Conservation (phyloP, 345 rosid species). For the Salix koriyanagi region DNA sequence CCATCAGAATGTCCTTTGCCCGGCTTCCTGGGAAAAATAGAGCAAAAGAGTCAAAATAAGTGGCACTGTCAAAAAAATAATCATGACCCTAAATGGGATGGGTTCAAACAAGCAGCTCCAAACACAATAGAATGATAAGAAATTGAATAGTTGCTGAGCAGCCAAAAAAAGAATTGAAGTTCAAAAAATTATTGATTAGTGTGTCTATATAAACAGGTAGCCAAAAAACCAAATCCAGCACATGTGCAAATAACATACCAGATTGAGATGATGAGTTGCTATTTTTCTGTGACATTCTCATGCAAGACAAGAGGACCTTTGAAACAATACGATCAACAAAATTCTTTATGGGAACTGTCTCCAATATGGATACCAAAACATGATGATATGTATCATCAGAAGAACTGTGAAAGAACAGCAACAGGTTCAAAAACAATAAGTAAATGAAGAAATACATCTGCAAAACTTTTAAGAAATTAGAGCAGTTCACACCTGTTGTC, state of each 20-base stretch:
- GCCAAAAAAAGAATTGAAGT: too few species aligned
- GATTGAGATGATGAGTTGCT: constrained; percentile 41
- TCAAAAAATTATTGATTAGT: too few species aligned
- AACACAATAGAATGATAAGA: too few species aligned
- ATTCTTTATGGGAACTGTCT: constrained; percentile 51
- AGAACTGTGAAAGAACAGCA: constrained; percentile 47
- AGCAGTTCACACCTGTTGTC: constrained; percentile 52
- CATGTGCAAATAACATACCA: constrained; percentile 35
- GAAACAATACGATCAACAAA: constrained; percentile 52
- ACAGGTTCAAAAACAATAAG: constrained; percentile 11
- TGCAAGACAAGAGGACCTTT: constrained; percentile 55
- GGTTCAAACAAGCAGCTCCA: too few species aligned
- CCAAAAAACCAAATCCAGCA: too few species aligned
- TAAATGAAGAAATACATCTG: not conserved
- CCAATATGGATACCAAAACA: constrained; percentile 56
- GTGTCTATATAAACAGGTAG: too few species aligned
- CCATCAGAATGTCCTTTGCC: constrained; percentile 62
- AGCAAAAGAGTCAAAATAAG: not conserved
- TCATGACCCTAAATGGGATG: too few species aligned
- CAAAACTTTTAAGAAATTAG: constrained; percentile 7
- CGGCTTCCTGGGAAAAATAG: constrained; percentile 52
- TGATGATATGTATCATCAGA: constrained; percentile 50
- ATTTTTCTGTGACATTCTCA: constrained; percentile 52
- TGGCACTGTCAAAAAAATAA: too few species aligned
- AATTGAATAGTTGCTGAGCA: too few species aligned